A percentile compares a stretch with the other conserved stretches of the same genome.
Evolutionary conservation across 192 early-diverging fungal species (phyloP).

Genomic region (Coemansia sp.): DNA sequence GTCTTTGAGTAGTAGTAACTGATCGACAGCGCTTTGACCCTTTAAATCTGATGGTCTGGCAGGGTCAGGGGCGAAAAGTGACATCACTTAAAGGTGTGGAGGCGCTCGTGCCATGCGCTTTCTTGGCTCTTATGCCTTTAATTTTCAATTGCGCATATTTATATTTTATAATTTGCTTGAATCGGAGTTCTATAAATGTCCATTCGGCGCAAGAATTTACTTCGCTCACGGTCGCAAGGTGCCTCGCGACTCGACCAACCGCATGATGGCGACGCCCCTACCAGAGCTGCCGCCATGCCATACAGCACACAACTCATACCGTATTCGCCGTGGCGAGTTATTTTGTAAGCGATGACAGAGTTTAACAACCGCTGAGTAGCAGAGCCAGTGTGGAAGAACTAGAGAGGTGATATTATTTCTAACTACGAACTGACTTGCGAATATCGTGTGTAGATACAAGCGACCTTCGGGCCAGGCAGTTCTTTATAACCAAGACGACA

Average conservation of each 20-base stretch:
- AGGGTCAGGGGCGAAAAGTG: neutral
- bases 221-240: slow-evolving; percentile 35
- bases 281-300: neutral
- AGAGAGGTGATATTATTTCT: neutral
- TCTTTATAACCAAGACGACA: slow-evolving; percentile 66
- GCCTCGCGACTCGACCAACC: neutral
- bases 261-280: neutral
- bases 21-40: neutral
- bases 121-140: neutral
- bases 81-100: neutral
- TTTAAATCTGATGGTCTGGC: neutral
- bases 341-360: slow-evolving; percentile 32
- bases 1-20: slow-evolving; percentile 39
- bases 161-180: neutral
- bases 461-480: slow-evolving; percentile 60
- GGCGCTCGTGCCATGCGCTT: neutral
- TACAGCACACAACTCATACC: slow-evolving; percentile 47
- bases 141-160: neutral
- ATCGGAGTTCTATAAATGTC: neutral
- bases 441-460: slow-evolving; percentile 26
- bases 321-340: slow-evolving; percentile 52
- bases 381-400: neutral
- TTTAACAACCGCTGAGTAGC: neutral
- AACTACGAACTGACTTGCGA: neutral
- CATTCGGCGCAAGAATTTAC: slow-evolving; percentile 16